These are phyloP conservation scores for Apiotrichum porosum DNA, from an alignment of 1,284 basidiomycete species.

Conservation along the genomic window DNA sequence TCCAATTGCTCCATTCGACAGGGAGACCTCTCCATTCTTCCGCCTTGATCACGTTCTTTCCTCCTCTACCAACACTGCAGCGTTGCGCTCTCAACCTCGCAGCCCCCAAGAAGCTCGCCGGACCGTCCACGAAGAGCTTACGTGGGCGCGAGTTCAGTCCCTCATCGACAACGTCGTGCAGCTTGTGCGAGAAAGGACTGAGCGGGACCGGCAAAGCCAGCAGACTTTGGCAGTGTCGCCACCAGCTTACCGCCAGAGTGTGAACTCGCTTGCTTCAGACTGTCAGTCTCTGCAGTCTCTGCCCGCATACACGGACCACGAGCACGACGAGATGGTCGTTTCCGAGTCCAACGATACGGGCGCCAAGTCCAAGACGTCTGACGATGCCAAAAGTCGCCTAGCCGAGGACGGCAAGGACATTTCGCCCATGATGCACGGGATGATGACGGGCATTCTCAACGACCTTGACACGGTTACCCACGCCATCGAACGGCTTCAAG, in stretches of 20 bases:
- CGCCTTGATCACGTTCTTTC: conserved; percentile 6
- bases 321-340: conserved; percentile 1
- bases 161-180: conserved; percentile 23
- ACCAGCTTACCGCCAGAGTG: conserved; percentile 8
- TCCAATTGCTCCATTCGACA: neutral
- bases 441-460: conserved; percentile 10
- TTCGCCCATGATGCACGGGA: neutral
- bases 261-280: conserved; percentile 3
- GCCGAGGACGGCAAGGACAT: neutral
- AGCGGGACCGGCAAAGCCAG: neutral
- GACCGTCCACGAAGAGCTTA: conserved; percentile 21
- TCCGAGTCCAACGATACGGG: neutral
- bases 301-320: conserved; percentile 9
- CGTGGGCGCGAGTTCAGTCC: conserved; percentile 31
- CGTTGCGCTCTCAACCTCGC: neutral
- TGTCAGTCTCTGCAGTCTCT: neutral
- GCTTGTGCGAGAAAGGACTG: conserved; percentile 16
- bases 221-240: neutral
- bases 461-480: conserved; percentile 76
- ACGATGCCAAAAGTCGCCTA: neutral
- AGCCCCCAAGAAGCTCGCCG: neutral
- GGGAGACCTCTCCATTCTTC: conserved; percentile 4
- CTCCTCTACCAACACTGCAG: conserved; percentile 1
- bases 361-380: neutral
- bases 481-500: conserved; percentile 79